phyloP scores from a whole-genome alignment of 208 protist genomes.

The Blastocrithidia nonstop region DNA sequence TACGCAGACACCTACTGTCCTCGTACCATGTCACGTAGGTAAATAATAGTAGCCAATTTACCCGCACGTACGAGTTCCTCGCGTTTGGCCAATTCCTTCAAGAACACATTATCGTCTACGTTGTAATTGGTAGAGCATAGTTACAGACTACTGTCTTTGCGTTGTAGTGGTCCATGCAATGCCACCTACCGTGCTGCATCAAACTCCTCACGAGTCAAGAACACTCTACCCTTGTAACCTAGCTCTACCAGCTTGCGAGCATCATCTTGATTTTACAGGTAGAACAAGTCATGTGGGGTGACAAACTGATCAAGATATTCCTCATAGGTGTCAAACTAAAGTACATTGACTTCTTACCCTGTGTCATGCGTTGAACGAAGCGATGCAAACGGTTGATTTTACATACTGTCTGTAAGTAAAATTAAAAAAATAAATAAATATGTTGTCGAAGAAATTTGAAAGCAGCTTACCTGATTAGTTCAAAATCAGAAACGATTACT shows the following conservation, averaged over 20 bases:
- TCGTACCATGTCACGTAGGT: conserved; percentile 91
- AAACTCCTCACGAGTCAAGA: conserved; percentile 82
- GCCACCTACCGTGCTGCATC: conserved; percentile 65
- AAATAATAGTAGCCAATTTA: conserved; percentile 93
- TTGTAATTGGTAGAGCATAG: conserved; percentile 77
- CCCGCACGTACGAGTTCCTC: conserved; percentile 94
- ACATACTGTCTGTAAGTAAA: neutral
- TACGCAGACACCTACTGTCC: conserved; percentile 97
- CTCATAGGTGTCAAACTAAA: conserved; percentile 80
- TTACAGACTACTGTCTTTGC: conserved; percentile 66
- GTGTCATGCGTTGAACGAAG: conserved; percentile 11
- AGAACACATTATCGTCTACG: conserved; percentile 71
- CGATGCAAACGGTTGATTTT: neutral
- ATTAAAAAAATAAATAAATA: neutral
- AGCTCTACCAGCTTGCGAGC: conserved; percentile 94
- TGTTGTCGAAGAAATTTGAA: no score
- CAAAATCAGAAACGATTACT: no score
- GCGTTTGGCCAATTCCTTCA: conserved; percentile 86
- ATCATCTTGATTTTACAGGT: conserved; percentile 87
- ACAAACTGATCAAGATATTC: conserved; percentile 87
- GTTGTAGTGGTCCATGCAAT: conserved; percentile 61
- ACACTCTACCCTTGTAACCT: conserved; percentile 89
- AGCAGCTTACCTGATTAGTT: no score
- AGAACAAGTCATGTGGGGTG: conserved; percentile 78
- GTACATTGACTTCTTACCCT: conserved; percentile 56